Base-by-base conservation (phyloP, 176 grass and related monocot species). In the Cenchrus fungigraminus region DNA sequence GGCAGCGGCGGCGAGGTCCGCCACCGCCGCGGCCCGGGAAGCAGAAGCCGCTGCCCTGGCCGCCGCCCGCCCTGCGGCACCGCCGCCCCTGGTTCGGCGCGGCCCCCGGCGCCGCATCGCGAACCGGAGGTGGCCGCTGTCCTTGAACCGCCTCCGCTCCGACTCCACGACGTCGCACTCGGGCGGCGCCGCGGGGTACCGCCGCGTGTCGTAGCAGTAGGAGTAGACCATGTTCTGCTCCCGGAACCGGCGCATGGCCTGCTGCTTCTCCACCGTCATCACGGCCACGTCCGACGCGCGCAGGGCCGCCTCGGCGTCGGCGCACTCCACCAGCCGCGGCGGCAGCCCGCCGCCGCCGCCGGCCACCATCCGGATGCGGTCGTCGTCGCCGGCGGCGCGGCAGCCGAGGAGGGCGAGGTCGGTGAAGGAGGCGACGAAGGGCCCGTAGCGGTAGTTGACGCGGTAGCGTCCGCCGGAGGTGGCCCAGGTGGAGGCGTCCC, bases 401-500 rank as follows among this genome's bases (percentile, higher is more conserved):
- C 95, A 95, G 31, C 91, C 93, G 73, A 91, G 61, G 81, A 98
- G 87, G 12, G 91, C 76, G 32, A 98, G 89, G 87, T 95, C 89
- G 49, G 88, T 88, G 87, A 95, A 95, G 19, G 90, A 90, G 0
- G 95, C 73, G 71, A 82, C 90, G 87, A 95, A 98, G 34, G 95
- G 95, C 1, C 89, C 93, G 83, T 93, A 89, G 0, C 82, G 76
- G 87, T 98, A 98, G 88, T 88, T 90, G 55, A 90, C 89, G 66
- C 81, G 84, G 95, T 98, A 95, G 12, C 60, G 70, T 19, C 95
- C 95, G 2, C 91, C 91, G 1, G 87, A 58, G 28, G 95, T 95
- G 77, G 95, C 95, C 93, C 93, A 98, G 28, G 17, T 87, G 16
- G 95, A 98, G 13, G 87, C 95, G 65, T 98, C 95, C 95, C 93